A percentile compares a stretch with the other conserved stretches of the same genome.
phyloP scores from a whole-genome alignment of 1,139 yeast genomes.

The Pneumocystis canis region DNA sequence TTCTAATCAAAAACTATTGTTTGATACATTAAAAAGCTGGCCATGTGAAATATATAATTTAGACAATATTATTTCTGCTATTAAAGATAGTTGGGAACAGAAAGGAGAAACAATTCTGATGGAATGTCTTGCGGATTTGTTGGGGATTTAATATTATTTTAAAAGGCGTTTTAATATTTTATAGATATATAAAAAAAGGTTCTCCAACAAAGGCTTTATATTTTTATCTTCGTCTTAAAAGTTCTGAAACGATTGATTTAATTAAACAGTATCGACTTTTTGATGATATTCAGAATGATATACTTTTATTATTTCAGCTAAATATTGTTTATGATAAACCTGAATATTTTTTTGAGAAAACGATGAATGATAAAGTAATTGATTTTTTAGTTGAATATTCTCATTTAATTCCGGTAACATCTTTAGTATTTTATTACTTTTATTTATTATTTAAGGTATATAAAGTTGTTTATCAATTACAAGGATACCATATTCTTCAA shows the following conservation, averaged over 20 bases:
- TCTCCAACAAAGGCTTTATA: conserved; percentile 11
- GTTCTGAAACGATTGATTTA: conserved; percentile 8
- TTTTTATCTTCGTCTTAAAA: conserved; percentile 9
- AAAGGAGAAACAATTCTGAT: conserved; percentile 27
- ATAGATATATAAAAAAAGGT: conserved; percentile 1
- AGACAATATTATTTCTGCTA: conserved; percentile 30
- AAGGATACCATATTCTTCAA: conserved; percentile 28
- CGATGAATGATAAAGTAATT: conserved; percentile 5
- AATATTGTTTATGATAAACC: background rate
- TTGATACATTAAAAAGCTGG: conserved; percentile 42
- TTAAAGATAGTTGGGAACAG: conserved; percentile 32
- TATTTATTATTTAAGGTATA: conserved; percentile 5
- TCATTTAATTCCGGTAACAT: conserved; percentile 8
- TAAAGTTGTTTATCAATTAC: conserved; percentile 35
- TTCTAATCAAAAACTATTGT: conserved; percentile 27
- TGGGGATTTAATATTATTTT: conserved; percentile 18
- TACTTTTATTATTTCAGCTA: conserved; percentile 6
- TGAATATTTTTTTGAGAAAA: background rate
- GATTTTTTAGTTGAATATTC: conserved; percentile 10
- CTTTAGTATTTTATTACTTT: background rate
- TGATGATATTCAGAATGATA: conserved; percentile 8
- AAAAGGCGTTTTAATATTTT: background rate
- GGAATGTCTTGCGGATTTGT: conserved; percentile 40
- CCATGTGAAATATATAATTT: conserved; percentile 40
- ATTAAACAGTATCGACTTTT: conserved; percentile 10